phyloP scores from a whole-genome alignment of 225 moss, liverwort and hornwort genomes.

The Sphagnum tenellum region DNA sequence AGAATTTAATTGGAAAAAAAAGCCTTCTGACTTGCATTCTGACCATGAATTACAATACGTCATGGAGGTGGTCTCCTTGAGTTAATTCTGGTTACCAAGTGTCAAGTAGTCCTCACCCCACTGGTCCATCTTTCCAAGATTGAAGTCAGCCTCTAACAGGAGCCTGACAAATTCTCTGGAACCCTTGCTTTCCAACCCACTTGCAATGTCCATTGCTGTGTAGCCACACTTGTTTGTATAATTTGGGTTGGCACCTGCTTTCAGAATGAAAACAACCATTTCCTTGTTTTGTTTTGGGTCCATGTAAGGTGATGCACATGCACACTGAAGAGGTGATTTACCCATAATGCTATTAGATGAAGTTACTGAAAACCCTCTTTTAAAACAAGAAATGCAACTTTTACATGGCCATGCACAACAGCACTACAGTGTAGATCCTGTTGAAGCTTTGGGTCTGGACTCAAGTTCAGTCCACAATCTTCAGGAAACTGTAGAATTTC shows the following conservation, averaged over 20 bases:
- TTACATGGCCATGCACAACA: background rate
- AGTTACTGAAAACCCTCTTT: background rate
- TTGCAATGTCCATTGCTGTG: background rate
- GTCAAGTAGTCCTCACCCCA: background rate
- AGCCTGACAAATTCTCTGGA: background rate
- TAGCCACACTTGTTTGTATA: background rate
- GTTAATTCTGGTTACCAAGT: too few species aligned
- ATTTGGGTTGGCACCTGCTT: background rate
- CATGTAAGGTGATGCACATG: background rate
- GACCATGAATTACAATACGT: too few species aligned
- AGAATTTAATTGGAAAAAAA: too few species aligned
- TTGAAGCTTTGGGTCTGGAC: background rate
- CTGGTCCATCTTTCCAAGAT: background rate
- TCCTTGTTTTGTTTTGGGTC: background rate
- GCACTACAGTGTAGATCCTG: background rate
- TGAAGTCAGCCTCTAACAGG: background rate
- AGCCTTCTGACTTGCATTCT: too few species aligned
- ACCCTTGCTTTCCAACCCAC: background rate
- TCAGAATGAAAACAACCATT: background rate
- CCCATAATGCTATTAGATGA: too few species aligned
- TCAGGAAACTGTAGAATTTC: background rate
- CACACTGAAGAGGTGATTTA: background rate
- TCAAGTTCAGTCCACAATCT: constrained; percentile 1
- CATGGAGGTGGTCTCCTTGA: too few species aligned
- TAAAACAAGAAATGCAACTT: background rate